These are phyloP conservation scores for Phytopythium cucurbitacearum DNA, from an alignment of 352 stramenopile species.

Conservation along the genomic window DNA sequence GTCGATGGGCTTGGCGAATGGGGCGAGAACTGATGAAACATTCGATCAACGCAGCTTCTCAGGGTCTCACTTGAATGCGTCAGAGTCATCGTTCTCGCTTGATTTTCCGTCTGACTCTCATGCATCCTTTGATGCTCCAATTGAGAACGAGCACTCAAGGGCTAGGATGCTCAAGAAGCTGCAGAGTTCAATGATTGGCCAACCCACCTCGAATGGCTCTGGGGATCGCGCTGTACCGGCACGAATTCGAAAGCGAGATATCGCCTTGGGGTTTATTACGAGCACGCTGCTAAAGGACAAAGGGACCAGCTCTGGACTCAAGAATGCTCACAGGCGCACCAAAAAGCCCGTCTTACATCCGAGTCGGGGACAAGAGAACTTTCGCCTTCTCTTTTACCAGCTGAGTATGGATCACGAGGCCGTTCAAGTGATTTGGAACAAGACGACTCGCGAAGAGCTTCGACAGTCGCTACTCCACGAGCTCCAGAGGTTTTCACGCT, in stretches of 20 bases:
- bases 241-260: constrained; percentile 65
- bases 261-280: constrained; percentile 46
- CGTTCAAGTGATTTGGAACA: constrained; percentile 94
- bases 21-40: constrained; percentile 1
- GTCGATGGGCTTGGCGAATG: constrained; percentile 5
- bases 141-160: constrained; percentile 60
- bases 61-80: constrained; percentile 19
- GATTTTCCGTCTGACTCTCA: constrained; percentile 14
- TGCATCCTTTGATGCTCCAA: constrained; percentile 43
- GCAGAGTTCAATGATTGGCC: constrained; percentile 33
- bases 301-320: background rate
- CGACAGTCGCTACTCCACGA: constrained; percentile 75
- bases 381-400: constrained; percentile 94
- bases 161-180: constrained; percentile 61
- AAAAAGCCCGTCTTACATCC: constrained; percentile 19
- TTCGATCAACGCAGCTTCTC: constrained; percentile 15
- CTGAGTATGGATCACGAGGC: constrained; percentile 89
- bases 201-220: constrained; percentile 2
- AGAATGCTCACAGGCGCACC: constrained; percentile 9
- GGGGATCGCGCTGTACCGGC: constrained; percentile 6
- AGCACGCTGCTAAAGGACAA: constrained; percentile 16
- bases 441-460: constrained; percentile 87
- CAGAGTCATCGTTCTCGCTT: constrained; percentile 32
- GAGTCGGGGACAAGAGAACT: constrained; percentile 79
- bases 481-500: constrained; percentile 80